Evolutionary conservation across 2,329 filamentous ascomycete species (phyloP).

Genomic region (Sclerotinia sclerotiorum): DNA sequence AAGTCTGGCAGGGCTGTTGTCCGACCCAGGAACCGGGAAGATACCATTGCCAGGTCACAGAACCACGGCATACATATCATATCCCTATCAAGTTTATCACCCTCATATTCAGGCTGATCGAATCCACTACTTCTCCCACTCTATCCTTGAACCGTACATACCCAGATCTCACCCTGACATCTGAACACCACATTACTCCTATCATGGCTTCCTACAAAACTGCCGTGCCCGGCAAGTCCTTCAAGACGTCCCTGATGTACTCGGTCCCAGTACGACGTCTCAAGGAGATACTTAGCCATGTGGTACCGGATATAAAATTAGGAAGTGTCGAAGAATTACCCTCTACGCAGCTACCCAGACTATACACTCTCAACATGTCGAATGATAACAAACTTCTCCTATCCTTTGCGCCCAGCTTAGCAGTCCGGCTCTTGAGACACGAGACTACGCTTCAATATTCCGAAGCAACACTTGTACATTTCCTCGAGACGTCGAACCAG

Average conservation of each 20-base stretch:
- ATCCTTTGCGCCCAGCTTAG: slow-evolving; percentile 36
- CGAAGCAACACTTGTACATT: slow-evolving; percentile 38
- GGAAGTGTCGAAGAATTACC: slow-evolving; percentile 37
- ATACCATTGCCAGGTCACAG: slow-evolving; percentile 8
- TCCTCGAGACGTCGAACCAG: slow-evolving; percentile 30
- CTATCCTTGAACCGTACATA: slow-evolving; percentile 2
- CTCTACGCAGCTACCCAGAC: slow-evolving; percentile 38
- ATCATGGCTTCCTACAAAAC: slow-evolving; percentile 34
- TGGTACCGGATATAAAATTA: slow-evolving; percentile 35
- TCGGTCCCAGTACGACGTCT: slow-evolving; percentile 37
- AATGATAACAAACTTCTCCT: slow-evolving; percentile 36
- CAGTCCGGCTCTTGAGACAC: slow-evolving; percentile 38
- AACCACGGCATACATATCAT: slow-evolving; percentile 8
- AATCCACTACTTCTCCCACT: background rate
- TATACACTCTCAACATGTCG: slow-evolving; percentile 39
- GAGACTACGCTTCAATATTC: slow-evolving; percentile 37
- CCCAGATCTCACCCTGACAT: slow-evolving; percentile 1
- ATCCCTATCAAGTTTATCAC: slow-evolving; percentile 5
- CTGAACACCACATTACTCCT: background rate
- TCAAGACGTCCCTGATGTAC: slow-evolving; percentile 38
- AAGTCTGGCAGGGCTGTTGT: background rate
- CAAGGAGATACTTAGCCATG: slow-evolving; percentile 37
- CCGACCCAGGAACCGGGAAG: background rate
- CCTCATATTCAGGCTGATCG: background rate
- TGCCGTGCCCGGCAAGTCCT: slow-evolving; percentile 31